These are phyloP conservation scores for Boletus rubescentipes DNA, from an alignment of 768 basidiomycete genomes.

Conservation along the genomic window DNA sequence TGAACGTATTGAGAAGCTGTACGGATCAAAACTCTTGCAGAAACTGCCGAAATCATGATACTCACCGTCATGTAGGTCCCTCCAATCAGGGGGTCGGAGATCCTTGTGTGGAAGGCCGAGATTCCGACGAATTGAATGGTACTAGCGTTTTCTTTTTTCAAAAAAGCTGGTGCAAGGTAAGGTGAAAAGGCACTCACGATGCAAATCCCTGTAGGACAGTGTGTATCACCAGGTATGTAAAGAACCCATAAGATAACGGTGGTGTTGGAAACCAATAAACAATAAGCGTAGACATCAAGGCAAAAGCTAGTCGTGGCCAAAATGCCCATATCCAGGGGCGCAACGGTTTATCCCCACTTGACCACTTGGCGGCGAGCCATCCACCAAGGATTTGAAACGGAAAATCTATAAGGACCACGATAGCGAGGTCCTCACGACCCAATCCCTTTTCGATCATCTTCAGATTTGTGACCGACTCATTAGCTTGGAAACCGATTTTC, in stretches of 20 bases:
- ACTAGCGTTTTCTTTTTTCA: constrained; percentile 37
- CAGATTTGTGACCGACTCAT: constrained; percentile 85
- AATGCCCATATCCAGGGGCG: constrained; percentile 91
- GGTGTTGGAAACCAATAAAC: constrained; percentile 84
- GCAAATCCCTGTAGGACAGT: constrained; percentile 85
- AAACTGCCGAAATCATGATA: background rate
- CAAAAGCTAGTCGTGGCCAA: constrained; percentile 81
- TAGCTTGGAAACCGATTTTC: constrained; percentile 93
- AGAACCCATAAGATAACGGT: constrained; percentile 73
- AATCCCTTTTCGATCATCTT: constrained; percentile 98
- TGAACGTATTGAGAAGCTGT: constrained; percentile 91
- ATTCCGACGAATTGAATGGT: constrained; percentile 99
- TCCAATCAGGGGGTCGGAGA: constrained; percentile 95
- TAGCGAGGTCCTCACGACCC: constrained; percentile 92
- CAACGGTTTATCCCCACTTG: constrained; percentile 72
- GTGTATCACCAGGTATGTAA: constrained; percentile 73
- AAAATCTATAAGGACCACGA: constrained; percentile 94
- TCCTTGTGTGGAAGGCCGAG: constrained; percentile 96
- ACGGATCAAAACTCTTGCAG: constrained; percentile 5
- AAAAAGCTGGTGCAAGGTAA: background rate
- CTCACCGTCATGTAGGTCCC: constrained; percentile 99
- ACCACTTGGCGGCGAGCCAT: constrained; percentile 93
- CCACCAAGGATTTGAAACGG: constrained; percentile 96
- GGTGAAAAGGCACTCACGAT: constrained; percentile 52
- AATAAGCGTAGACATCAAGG: constrained; percentile 67